Base-by-base conservation (phyloP, 2,329 filamentous ascomycete genomes). In the Diaporthe vaccinii region DNA sequence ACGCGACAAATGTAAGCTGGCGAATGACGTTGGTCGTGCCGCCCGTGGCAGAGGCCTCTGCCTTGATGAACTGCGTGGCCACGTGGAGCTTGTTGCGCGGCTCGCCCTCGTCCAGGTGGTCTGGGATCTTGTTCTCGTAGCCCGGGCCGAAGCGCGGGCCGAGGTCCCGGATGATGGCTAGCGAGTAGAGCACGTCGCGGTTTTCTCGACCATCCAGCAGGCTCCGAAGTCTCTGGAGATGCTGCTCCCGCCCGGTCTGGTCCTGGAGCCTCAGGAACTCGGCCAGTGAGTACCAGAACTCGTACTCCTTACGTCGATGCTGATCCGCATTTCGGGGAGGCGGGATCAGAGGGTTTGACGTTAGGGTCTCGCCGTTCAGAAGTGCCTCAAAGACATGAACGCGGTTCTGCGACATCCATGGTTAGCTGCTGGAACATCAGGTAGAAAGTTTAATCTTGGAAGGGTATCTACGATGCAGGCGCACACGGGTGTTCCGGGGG, bases 171-270 rank as follows among this genome's bases (percentile, higher is more conserved):
- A 94, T 92, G 73, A 98, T 91, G 12, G 94, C 94, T 78, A 98
- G 93, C 0, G 94, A 97, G 84, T 98, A 98, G 74, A 98, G 90
- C 25, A 98, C 93, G 82, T 98, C 95, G 72, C 96, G 92, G 80
- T 96, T 97, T 84, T 98, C 96, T 34, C 93, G 90, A 65, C 93
- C 93, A 78, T 95, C 93, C 17, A 98, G 88, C 31, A 96, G 87
- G 74, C 89, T 89, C 44, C 95, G 92, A 83, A 95, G 90, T 70
- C 89, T 88, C 6, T 84, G 84, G 41, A 98, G 86, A 1, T 91
- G 89, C 36, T 91, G 89, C 72, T 95, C 93, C 49, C 95, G 90
- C 72, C 89, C 85, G 65, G 89, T 86, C 51, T 92, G 89, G 75
- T 94, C 91, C 77, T 92, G 89, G 41, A 84, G 82, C 51, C 89